Evolutionary conservation across 2,329 filamentous ascomycete species (phyloP).

Genomic region (Blumeria hordei): DNA sequence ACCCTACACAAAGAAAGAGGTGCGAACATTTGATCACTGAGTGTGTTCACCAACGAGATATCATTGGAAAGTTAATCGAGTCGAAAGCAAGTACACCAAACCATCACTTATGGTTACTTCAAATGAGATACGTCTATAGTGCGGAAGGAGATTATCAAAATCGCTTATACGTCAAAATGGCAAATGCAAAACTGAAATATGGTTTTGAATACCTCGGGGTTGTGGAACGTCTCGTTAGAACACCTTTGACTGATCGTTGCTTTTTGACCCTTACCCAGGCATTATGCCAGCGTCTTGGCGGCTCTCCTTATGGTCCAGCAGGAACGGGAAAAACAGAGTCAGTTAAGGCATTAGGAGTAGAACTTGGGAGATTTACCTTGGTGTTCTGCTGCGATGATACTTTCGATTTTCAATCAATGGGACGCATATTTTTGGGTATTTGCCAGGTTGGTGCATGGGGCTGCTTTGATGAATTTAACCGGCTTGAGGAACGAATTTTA

Average conservation of each 20-base stretch:
- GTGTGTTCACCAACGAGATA: conserved; percentile 90
- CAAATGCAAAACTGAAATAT: conserved; percentile 84
- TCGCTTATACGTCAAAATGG: conserved; percentile 81
- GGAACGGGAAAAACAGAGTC: conserved; percentile 98
- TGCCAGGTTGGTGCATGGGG: conserved; percentile 98
- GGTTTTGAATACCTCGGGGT: conserved; percentile 97
- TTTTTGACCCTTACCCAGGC: conserved; percentile 96
- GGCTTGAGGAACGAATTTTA: conserved; percentile 88
- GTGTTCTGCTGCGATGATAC: conserved; percentile 99
- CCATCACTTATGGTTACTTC: conserved; percentile 80
- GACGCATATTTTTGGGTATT: conserved; percentile 94
- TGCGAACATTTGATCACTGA: conserved; percentile 98
- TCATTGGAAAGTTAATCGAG: conserved; percentile 65
- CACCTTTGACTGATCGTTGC: conserved; percentile 89
- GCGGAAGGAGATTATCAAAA: conserved; percentile 59
- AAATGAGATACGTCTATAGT: conserved; percentile 89
- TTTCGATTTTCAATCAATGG: conserved; percentile 99
- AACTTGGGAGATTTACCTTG: conserved; percentile 88
- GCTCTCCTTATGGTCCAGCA: conserved; percentile 89
- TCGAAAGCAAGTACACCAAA: conserved; percentile 48
- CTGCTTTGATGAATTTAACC: conserved; percentile 99
- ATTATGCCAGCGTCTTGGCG: conserved; percentile 79
- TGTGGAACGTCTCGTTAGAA: conserved; percentile 84
- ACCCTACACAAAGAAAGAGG: conserved; percentile 73
- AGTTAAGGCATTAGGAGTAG: conserved; percentile 88